Conservation (phyloP, 371 early-diverging fungal genomes). For the Mucor plumbeus region DNA sequence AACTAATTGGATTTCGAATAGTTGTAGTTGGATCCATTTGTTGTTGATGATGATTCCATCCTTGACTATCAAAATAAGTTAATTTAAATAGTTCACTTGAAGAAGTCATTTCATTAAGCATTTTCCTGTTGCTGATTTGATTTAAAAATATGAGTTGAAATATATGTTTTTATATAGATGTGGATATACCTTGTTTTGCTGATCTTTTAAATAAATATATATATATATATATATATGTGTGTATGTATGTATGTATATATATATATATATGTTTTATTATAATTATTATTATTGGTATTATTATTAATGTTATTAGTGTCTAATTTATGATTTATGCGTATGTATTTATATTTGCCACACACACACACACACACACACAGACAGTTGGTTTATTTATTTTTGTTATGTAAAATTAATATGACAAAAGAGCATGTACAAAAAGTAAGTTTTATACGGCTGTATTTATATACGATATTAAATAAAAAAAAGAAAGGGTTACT, state of each 20-base stretch:
- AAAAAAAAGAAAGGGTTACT: slow-evolving; percentile 3
- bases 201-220: not conserved
- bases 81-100: slow-evolving; percentile 15
- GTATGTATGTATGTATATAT: too few species aligned
- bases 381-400: not conserved
- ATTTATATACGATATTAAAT: slow-evolving; percentile 1
- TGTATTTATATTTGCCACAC: not conserved
- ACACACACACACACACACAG: slow-evolving; percentile 8
- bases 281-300: not conserved
- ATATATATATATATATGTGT: too few species aligned
- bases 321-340: slow-evolving; percentile 4
- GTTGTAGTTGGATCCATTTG: slow-evolving; percentile 1
- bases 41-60: slow-evolving; percentile 11
- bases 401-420: too few species aligned
- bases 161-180: not conserved
- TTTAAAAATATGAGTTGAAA: not conserved
- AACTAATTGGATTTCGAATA: slow-evolving; percentile 8
- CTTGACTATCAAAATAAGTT: slow-evolving; percentile 17
- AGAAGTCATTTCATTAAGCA: slow-evolving; percentile 3
- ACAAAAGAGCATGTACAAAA: not conserved
- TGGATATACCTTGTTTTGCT: not conserved
- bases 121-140: not conserved
- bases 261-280: too few species aligned
- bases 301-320: slow-evolving; percentile 5
- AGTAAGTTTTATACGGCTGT: not conserved